phyloP scores from a whole-genome alignment of 108 stramenopile genomes.

The Pseudonitzschia pungens region DNA sequence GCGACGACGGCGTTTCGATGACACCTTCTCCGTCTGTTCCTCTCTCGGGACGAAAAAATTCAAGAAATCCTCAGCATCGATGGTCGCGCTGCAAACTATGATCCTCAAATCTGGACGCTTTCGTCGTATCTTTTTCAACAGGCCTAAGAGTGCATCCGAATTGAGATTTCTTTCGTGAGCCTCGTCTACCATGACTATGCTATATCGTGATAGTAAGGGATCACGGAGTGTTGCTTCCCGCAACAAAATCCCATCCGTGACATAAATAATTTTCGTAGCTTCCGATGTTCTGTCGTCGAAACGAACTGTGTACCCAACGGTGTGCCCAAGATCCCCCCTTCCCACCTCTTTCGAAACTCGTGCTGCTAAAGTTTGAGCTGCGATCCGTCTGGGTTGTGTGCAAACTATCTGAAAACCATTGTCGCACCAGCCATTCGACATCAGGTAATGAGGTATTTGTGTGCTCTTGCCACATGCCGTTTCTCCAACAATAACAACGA shows the following conservation, averaged over 20 bases:
- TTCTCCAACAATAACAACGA: constrained; percentile 93
- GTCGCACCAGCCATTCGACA: constrained; percentile 85
- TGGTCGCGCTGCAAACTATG: constrained; percentile 96
- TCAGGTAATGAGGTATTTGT: constrained; percentile 91
- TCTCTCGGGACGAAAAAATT: constrained; percentile 80
- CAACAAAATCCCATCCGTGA: constrained; percentile 92
- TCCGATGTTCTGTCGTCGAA: constrained; percentile 69
- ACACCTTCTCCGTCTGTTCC: neutral
- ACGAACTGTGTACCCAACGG: constrained; percentile 81
- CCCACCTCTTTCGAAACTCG: constrained; percentile 80
- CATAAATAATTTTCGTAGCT: constrained; percentile 69
- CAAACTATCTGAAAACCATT: constrained; percentile 71
- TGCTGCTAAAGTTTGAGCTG: constrained; percentile 84
- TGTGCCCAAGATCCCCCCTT: constrained; percentile 26
- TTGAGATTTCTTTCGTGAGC: constrained; percentile 93
- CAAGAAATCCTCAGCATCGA: constrained; percentile 91
- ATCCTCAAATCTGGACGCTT: constrained; percentile 78
- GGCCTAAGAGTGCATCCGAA: constrained; percentile 89
- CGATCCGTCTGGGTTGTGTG: constrained; percentile 92
- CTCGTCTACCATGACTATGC: constrained; percentile 95
- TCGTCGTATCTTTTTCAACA: constrained; percentile 85
- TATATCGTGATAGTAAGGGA: constrained; percentile 89
- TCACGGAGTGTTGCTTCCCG: constrained; percentile 86
- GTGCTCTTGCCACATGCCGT: constrained; percentile 93
- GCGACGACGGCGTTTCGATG: constrained; percentile 31